Evolutionary conservation across 192 early-diverging fungal genomes (phyloP), one percentile per base, ranked within the genome.

Genomic region (Rhizophlyctis rosea): DNA sequence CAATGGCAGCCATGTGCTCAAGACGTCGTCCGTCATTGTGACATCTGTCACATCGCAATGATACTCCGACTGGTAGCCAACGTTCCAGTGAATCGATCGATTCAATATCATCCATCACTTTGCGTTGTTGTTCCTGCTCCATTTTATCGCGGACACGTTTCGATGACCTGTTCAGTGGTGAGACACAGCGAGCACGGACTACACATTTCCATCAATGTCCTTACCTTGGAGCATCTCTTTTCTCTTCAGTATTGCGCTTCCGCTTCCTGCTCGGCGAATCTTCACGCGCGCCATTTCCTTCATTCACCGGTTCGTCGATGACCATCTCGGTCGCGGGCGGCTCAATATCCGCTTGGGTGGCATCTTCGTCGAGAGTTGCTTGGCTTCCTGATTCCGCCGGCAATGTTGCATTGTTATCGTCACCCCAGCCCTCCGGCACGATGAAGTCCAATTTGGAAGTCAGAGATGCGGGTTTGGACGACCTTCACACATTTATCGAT

Each of bases 71-170:
- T n/a, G 63, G 63, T 14, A 65, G 54, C 16, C 24, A 47, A 57
- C 4, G n/a, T 27, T 65, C 54, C 14, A 57, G 28, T 4, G 54
- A 3, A 3, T 56, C 63, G 4, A 3, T 21, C 25, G 57, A 34
- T 33, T 57, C 54, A 0, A 39, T 47, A 21, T 65, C 54, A 18
- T 14, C 54, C 2, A 34, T n/a, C 23, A 24, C 54, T n/a, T 65
- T 65, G 28, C 54, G 63, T 31, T 65, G 63, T 9, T 48, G 63
- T 33, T 65, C 63, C 21, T 57, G 54, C 34, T 65, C 63, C 21
- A 65, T 47, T 13, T 52, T 1, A 25, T 52, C 13, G 7, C 63
- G 63, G 0, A 65, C 63, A 11, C 63, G 63, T 34, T 65, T 65
- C 0, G 63, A 65, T 13, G 28, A 30, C 48, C 35, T 52, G n/a